Base-by-base conservation (phyloP, 306 rosid genomes). In the Parietaria judaica region DNA sequence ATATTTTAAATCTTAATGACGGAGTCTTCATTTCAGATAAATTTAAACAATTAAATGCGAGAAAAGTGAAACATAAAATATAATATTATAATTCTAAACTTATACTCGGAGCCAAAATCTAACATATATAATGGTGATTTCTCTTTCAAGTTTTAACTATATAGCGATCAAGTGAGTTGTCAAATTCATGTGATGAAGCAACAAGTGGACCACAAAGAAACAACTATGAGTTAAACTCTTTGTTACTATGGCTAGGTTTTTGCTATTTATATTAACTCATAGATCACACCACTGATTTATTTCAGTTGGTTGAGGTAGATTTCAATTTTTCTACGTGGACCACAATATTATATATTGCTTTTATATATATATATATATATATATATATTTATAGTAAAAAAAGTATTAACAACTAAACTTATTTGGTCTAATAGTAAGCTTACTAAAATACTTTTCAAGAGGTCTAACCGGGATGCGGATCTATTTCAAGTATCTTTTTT, bases 191-290 rank as follows among this genome's bases (percentile, higher is more conserved):
- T 57, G 61, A 57, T 57, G 45, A 41, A 0, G 47, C 47, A 12
- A 57, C 8, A 56, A 14, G 38, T 57, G 61, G 61, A 56, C 61
- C 61, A 56, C 61, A 12, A 56, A 56, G 31, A 56, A 57, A 36
- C 38, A 38, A 37, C 61, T 37, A 37, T 12, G 46, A 36, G 46
- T 57, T 14, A 14, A n/a, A 57, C 46, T 57, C 14, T 15, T 34
- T 12, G 47, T 57, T 36, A 38, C 61, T 36, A 56, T 56, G 36
- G 41, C 59, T 23, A 11, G 23, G 8, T 23, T 41, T 41, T 41
- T 5, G 45, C 45, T 41, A 41, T 8, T 41, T 23, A 23, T 23
- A 23, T 23, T 23, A 23, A n/a, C 38, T 36, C 10, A 14, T 36
- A 14, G 12, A 7, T 56, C 45, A 56, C 7, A 56, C 41, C 17